Conservation (phyloP, 768 basidiomycete genomes). For the Fibroporia radiculosa region DNA sequence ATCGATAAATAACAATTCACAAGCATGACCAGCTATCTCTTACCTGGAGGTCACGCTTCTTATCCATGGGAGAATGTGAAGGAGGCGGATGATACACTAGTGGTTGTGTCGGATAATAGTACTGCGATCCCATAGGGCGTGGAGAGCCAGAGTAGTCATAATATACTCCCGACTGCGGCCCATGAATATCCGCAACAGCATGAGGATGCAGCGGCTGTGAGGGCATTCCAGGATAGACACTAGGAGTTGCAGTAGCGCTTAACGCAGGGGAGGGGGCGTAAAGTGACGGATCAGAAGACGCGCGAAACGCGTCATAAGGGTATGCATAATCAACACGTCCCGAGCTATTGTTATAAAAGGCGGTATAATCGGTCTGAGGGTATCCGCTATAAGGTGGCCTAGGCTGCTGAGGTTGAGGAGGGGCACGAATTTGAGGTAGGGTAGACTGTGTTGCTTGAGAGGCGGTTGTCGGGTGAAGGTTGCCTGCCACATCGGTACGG, state of each 20-base stretch:
- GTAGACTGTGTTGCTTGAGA: slow-evolving; percentile 19
- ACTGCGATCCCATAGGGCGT: slow-evolving; percentile 46
- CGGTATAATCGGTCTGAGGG: slow-evolving; percentile 48
- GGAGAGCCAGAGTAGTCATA: slow-evolving; percentile 48
- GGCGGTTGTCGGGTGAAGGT: neutral
- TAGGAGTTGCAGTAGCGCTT: slow-evolving; percentile 33
- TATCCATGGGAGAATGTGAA: slow-evolving; percentile 52
- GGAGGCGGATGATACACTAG: slow-evolving; percentile 50
- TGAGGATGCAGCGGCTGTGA: slow-evolving; percentile 37
- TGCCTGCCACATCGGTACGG: slow-evolving; percentile 26
- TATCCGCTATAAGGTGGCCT: slow-evolving; percentile 43
- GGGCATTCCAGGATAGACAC: slow-evolving; percentile 41
- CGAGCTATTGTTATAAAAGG: slow-evolving; percentile 48
- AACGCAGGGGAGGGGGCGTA: slow-evolving; percentile 42
- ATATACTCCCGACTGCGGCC: slow-evolving; percentile 46
- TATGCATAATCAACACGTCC: slow-evolving; percentile 48
- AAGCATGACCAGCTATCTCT: neutral
- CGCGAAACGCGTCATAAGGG: slow-evolving; percentile 39
- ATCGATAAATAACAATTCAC: neutral
- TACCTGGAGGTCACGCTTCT: slow-evolving; percentile 55
- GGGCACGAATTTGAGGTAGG: slow-evolving; percentile 33
- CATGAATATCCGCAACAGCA: slow-evolving; percentile 30
- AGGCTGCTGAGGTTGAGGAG: slow-evolving; percentile 34
- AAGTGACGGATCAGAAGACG: slow-evolving; percentile 39
- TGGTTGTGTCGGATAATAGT: slow-evolving; percentile 49